Evolutionary conservation across 1,284 basidiomycete species (phyloP).

Genomic region (Malassezia furfur): DNA sequence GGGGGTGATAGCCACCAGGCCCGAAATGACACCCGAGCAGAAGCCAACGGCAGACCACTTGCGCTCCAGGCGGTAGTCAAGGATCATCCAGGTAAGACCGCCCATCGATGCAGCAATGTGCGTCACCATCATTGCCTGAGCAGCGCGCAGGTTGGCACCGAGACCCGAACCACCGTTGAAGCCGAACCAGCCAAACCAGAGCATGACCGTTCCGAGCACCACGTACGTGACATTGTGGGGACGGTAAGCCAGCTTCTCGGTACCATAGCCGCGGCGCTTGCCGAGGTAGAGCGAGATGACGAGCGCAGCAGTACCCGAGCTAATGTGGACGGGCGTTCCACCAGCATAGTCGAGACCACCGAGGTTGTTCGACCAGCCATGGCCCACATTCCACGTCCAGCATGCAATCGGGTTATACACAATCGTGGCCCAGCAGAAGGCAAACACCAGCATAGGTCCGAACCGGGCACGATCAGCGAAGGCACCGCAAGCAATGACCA

Average conservation of each 20-base stretch:
- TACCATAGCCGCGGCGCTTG: conserved; percentile 50
- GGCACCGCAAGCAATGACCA: conserved; percentile 70
- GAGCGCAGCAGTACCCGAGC: conserved; percentile 48
- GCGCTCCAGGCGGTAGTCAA: conserved; percentile 50
- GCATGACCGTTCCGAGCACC: conserved; percentile 50
- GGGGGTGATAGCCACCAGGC: conserved; percentile 63
- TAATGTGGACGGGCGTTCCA: conserved; percentile 50
- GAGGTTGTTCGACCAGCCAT: conserved; percentile 43
- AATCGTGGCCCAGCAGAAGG: conserved; percentile 82
- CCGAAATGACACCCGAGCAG: conserved; percentile 32
- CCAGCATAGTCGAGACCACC: conserved; percentile 51
- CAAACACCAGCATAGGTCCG: conserved; percentile 76
- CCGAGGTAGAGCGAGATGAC: conserved; percentile 49
- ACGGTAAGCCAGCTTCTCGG: conserved; percentile 48
- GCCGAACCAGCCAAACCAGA: conserved; percentile 50
- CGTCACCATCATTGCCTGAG: conserved; percentile 50
- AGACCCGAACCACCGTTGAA: conserved; percentile 49
- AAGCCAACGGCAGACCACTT: conserved; percentile 65
- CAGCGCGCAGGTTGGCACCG: conserved; percentile 50
- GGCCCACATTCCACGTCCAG: conserved; percentile 45
- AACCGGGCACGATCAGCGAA: conserved; percentile 82
- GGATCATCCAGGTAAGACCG: conserved; percentile 50
- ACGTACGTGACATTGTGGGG: conserved; percentile 50
- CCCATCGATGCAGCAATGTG: conserved; percentile 66
- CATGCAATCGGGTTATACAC: conserved; percentile 58